Percentiles rank a stretch among this genome's conserved stretches.
These are phyloP conservation scores for Scheffersomyces insectosa DNA, from an alignment of 1,139 yeast genomes.

Conservation along the genomic window DNA sequence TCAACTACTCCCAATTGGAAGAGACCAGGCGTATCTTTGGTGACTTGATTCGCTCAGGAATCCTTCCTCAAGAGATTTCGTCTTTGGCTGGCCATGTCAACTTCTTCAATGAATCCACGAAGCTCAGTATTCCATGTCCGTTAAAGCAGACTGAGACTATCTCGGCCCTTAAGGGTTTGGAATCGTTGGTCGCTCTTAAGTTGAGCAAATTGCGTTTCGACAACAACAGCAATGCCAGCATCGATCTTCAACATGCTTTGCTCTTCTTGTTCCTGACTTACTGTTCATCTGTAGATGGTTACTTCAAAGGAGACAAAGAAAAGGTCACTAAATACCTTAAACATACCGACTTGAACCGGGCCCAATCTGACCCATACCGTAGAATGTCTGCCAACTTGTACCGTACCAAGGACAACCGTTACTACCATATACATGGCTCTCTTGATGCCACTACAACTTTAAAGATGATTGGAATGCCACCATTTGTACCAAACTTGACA, in stretches of 20 bases:
- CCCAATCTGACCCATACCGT: constrained; percentile 28
- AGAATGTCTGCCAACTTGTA: constrained; percentile 33
- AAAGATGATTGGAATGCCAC: constrained; percentile 33
- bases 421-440: constrained; percentile 34
- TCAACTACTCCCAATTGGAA: constrained; percentile 7
- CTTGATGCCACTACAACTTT: constrained; percentile 30
- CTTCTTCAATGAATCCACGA: constrained; percentile 15
- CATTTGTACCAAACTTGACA: constrained; percentile 19
- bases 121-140: constrained; percentile 25
- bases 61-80: constrained; percentile 19
- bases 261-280: constrained; percentile 28
- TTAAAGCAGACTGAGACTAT: constrained; percentile 29
- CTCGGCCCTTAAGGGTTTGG: constrained; percentile 28
- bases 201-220: constrained; percentile 22
- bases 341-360: constrained; percentile 26
- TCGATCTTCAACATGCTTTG: constrained; percentile 28
- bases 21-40: constrained; percentile 19
- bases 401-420: constrained; percentile 29
- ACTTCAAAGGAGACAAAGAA: constrained; percentile 23
- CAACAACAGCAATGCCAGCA: constrained; percentile 8
- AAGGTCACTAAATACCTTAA: constrained; percentile 18
- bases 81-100: constrained; percentile 13
- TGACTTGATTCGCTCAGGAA: constrained; percentile 13
- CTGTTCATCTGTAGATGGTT: constrained; percentile 27
- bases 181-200: constrained; percentile 24